These are phyloP conservation scores for Xylariaceae sp. DNA, from an alignment of 2,329 filamentous ascomycete genomes.

Conservation along the genomic window DNA sequence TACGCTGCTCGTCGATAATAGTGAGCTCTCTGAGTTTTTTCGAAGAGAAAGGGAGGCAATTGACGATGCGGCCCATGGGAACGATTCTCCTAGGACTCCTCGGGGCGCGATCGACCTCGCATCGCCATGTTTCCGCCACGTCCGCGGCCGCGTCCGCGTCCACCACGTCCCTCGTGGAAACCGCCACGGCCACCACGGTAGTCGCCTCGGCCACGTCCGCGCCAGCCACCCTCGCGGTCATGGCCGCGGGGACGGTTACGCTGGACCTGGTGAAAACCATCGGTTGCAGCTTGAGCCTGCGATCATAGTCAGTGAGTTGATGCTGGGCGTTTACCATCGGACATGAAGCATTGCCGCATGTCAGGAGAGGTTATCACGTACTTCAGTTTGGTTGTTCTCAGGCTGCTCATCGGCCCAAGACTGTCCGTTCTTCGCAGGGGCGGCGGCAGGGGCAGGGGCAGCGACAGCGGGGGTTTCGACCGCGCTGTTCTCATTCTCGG, in stretches of 20 bases:
- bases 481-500: conserved; percentile 66
- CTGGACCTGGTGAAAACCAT: conserved; percentile 33
- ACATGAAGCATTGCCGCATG: background rate
- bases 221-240: conserved; percentile 28
- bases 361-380: conserved; percentile 28
- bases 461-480: conserved; percentile 52
- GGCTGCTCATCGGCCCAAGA: conserved; percentile 82
- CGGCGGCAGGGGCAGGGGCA: too few relatives aligned
- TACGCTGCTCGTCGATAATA: conserved; percentile 10
- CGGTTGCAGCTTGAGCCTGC: conserved; percentile 24
- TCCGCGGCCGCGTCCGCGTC: conserved; percentile 29
- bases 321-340: background rate
- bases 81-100: conserved; percentile 31
- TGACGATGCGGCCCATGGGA: conserved; percentile 19
- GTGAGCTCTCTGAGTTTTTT: conserved; percentile 10
- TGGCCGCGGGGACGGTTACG: conserved; percentile 32
- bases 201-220: conserved; percentile 30
- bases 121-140: conserved; percentile 22
- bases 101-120: conserved; percentile 27
- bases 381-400: conserved; percentile 41
- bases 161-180: conserved; percentile 30
- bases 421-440: conserved; percentile 46
- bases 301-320: conserved; percentile 14
- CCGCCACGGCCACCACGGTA: conserved; percentile 29
- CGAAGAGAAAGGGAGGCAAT: conserved; percentile 17